Conservation (phyloP, 352 stramenopile species). For the Phytopythium helicoides region DNA sequence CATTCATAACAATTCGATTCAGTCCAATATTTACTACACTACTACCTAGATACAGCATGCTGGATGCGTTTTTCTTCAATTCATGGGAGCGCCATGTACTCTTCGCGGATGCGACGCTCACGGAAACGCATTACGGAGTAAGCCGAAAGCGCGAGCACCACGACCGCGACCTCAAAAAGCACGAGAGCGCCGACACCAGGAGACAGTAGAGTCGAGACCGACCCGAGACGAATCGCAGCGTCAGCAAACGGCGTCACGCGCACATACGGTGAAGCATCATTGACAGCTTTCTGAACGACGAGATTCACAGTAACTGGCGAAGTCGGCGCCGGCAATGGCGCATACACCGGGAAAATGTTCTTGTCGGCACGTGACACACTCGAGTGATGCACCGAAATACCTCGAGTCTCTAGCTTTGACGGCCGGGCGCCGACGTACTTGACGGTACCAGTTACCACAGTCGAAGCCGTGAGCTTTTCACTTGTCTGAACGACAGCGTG, state of each 20-base stretch:
- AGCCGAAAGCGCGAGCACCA: slow-evolving; percentile 2
- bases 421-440: background rate
- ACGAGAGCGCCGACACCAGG: slow-evolving; percentile 2
- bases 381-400: background rate
- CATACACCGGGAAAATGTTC: slow-evolving; percentile 2
- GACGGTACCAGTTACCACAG: background rate
- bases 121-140: slow-evolving; percentile 3
- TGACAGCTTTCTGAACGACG: background rate
- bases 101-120: slow-evolving; percentile 1
- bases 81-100: slow-evolving; percentile 2
- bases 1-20: too few species aligned
- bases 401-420: background rate
- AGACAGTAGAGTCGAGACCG: slow-evolving; percentile 2
- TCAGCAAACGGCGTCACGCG: slow-evolving; percentile 3
- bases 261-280: background rate
- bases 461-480: background rate
- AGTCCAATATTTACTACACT: too few species aligned
- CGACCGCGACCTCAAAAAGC: slow-evolving; percentile 5
- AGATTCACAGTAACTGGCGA: background rate
- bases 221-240: slow-evolving; percentile 1
- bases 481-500: background rate
- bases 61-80: background rate
- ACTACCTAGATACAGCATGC: background rate
- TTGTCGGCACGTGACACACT: background rate
- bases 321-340: background rate